Base-by-base conservation (phyloP, 1,284 basidiomycete species). In the Anthracocystis panici-leucophaei region DNA sequence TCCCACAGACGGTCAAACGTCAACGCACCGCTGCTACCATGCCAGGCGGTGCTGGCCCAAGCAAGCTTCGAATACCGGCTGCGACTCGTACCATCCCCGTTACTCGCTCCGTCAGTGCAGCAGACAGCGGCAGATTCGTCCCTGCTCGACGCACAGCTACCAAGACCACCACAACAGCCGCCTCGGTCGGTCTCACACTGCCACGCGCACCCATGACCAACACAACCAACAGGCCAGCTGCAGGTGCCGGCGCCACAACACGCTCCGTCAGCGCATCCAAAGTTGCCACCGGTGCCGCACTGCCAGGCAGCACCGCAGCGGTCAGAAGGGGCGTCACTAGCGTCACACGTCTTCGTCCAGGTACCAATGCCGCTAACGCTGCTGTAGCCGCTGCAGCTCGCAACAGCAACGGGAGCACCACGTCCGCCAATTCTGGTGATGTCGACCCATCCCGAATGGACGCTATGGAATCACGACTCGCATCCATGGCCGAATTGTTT, bases 401-500 rank as follows among this genome's bases (percentile, higher is more conserved):
- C 14, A 46, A 31, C 33, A 71, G 68, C 46, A 62, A 65, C 27
- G 68, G 63, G 8, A 65, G 62, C 42, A 35, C 54, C 20, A 57
- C 57, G 6, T 71, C 62, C n/a, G 57, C 64, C 6, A 33, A 12
- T 18, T 71, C 67, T 5, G 48, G 44, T n/a, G 68, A 71, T 10
- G 65, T 61, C 33, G 74, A 77, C 20, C 76, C 76, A 7, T 72
- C 76, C 5, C 65, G 69, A 18, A 75, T 80, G 71, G 73, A 75
- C 38, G 77, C 75, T 5, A 75, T 80, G 65, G 77, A 80, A 49
- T 73, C 70, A 0, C 73, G 71, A 5, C 58, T 80, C 8, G 57
- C 67, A 14, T 70, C 75, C 44, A 80, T 83, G 81, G 74, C 78
- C 45, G 75, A 77, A 33, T 59, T 83, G 12, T 80, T 82, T 33